Evolutionary conservation across 2,329 filamentous ascomycete genomes (phyloP).

Genomic region (Didymellaceae sp.): DNA sequence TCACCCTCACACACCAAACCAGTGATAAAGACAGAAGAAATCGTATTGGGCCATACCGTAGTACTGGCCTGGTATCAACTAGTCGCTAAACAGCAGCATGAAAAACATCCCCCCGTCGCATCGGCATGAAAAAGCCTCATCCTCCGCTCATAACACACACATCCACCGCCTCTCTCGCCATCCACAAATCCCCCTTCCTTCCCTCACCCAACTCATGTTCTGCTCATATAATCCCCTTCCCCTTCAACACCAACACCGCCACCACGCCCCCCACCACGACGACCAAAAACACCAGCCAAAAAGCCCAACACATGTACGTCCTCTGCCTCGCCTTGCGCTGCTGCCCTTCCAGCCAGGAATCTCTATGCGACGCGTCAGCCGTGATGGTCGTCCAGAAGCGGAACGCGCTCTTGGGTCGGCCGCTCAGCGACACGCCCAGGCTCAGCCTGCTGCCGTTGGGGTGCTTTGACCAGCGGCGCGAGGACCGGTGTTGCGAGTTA

Average conservation of each 20-base stretch:
- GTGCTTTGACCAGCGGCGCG: conserved; percentile 21
- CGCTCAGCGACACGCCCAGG: conserved; percentile 29
- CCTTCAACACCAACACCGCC: conserved; percentile 54
- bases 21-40: background rate
- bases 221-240: conserved; percentile 33
- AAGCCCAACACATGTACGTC: conserved; percentile 56
- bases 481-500: background rate
- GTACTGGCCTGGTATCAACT: conserved; percentile 16
- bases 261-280: conserved; percentile 55
- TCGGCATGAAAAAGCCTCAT: background rate
- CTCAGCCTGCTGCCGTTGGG: conserved; percentile 23
- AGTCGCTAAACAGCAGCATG: conserved; percentile 1
- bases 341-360: conserved; percentile 60
- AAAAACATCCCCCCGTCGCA: background rate
- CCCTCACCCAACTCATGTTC: background rate
- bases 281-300: conserved; percentile 55
- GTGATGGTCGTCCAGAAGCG: conserved; percentile 43
- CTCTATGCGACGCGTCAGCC: conserved; percentile 15
- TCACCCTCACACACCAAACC: background rate
- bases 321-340: conserved; percentile 56
- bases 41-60: conserved; percentile 4
- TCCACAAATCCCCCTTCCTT: background rate
- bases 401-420: conserved; percentile 36
- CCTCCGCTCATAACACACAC: background rate
- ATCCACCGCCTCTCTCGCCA: background rate